These are phyloP conservation scores for Salix udensis DNA, from an alignment of 345 rosid genomes.

Conservation along the genomic window DNA sequence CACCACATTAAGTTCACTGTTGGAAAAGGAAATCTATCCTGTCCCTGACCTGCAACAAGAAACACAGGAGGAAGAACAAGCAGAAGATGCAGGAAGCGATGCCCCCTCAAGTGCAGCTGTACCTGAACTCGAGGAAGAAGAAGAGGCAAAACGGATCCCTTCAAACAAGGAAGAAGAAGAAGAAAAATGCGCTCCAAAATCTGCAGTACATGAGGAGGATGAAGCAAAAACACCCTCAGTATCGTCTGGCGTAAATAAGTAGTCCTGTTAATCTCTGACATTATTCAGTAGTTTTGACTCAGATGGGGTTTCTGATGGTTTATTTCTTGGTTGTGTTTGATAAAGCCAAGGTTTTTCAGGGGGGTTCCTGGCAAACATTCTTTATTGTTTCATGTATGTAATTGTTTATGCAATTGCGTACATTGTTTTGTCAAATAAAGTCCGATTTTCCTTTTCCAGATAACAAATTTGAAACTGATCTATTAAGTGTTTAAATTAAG, in stretches of 20 bases:
- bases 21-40: constrained; percentile 27
- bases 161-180: neutral
- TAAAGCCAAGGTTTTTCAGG: neutral
- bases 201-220: neutral
- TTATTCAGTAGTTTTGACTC: constrained; percentile 1
- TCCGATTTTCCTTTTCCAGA: neutral
- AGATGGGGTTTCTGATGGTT: neutral
- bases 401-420: constrained; percentile 8
- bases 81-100: constrained; percentile 16
- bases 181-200: neutral
- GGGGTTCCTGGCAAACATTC: neutral
- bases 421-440: constrained; percentile 20
- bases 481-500: neutral
- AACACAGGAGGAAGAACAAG: constrained; percentile 18
- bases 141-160: constrained; percentile 17
- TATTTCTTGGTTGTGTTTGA: constrained; percentile 5
- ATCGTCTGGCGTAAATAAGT: constrained; percentile 17
- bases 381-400: constrained; percentile 12
- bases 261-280: neutral
- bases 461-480: neutral
- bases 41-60: constrained; percentile 17
- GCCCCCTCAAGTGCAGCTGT: constrained; percentile 6
- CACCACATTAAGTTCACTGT: constrained; percentile 14
- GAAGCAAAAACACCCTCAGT: constrained; percentile 23
- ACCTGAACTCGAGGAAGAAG: constrained; percentile 7